Evolutionary conservation across 225 moss, liverwort and hornwort species (phyloP), one percentile per base, ranked within the genome.

Genomic region (Sphagnum contortum): DNA sequence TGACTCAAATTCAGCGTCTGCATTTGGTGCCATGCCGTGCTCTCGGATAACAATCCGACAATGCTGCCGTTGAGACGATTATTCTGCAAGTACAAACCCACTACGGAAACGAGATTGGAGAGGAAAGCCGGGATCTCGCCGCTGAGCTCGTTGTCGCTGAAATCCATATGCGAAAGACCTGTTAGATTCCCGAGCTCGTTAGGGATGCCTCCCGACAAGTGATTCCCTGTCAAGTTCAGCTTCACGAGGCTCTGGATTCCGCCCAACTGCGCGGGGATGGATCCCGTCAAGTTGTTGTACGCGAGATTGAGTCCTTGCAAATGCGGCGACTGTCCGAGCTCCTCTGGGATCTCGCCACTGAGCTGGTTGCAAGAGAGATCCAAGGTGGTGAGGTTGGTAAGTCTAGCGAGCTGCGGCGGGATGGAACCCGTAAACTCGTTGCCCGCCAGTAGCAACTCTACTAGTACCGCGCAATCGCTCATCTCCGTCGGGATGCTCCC

Each of bases 41-140:
- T 75, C 59, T 84, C 80, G 5, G 88, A 88, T 12, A 94, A 71
- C 47, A 67, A 49, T 5, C 88, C 88, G 3, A 60, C 70, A 4
- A 92, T 85, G 68, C 69, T 63, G 4, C 92, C 92, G 2, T 71
- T 79, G 4, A 92, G 69, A 4, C 13, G 63, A 48, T 92, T 92
- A 7, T 53, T 68, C 9, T 79, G 74, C 6, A 81, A 71, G 57
- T 87, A 79, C 55, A 92, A 66, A 2, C 79, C 81, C 50, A 88
- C 87, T 3, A 92, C 81, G 3, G 87, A 73, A 3, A 85, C 81
- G 47, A 92, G 62, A 65, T 92, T 83, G 2, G 87, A 79, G 52
- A 92, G 72, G 49, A 89, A 76, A 2, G 79, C 81, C 0, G 88
- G 88, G 9, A 89, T 77, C 12, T 74, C 69, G 8, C 86, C 88